Evolutionary conservation across 306 rosid species (phyloP), one percentile per base, ranked within the genome.

Genomic region (Vigna hirtella): DNA sequence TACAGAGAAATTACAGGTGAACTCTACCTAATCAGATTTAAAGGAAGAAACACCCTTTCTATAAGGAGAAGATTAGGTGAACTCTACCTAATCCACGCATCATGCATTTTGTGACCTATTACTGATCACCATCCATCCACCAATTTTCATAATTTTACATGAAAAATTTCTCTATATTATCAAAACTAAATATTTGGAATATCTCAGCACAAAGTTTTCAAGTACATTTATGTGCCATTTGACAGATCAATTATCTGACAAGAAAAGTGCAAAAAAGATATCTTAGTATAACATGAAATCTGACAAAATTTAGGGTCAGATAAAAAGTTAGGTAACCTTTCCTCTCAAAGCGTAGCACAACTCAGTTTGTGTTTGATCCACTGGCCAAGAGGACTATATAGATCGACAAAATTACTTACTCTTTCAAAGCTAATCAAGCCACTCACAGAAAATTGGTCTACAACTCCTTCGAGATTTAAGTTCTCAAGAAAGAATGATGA

Each of bases 331-430:
- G 47, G 72, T 59, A 64, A 63, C 77, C 74, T 69, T 70, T 74
- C 73, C 75, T 69, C 79, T 48, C 51, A 56, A 70, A 79, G 72
- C 42, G 61, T 62, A 78, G 67, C 62, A 77, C 9, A 61, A 80
- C 76, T 58, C 2, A 57, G 7, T 86, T 86, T 85, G 88, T 77
- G 84, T 79, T 80, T 53, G 80, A 63, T 86, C 86, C 87, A 80
- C 84, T 86, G 81, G 52, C 22, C 59, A 82, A 57, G 68, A 88
- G 49, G 42, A 80, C 61, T 61, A 90, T 83, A 83, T 87, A 83
- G 81, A 89, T 82, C 88, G 88, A 73, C 55, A 65, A 84, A 52
- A 71, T n/a, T 52, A 83, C 89, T 68, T 74, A 88, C 80, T 78
- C 85, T 63, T 36, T 68, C 17, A 77, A 77, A 43, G 73, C 82